Evolutionary conservation across 345 rosid genomes (phyloP).

Genomic region (Salix caprea): DNA sequence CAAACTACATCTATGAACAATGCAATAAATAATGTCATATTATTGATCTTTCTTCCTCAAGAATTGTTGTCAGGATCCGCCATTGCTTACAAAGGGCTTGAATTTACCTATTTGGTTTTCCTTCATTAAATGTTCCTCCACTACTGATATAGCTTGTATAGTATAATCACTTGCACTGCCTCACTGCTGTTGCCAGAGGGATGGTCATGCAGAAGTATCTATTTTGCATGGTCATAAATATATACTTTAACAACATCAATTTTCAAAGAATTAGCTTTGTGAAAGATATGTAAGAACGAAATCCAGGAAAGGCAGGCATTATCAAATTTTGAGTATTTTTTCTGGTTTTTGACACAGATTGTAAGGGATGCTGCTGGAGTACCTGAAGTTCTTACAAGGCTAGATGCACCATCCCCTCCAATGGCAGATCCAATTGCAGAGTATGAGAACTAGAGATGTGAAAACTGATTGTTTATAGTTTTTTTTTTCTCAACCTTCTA

Average conservation of each 20-base stretch:
- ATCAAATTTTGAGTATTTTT: not conserved
- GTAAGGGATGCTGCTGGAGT: conserved; percentile 64
- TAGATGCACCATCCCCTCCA: conserved; percentile 47
- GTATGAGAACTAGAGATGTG: conserved; percentile 55
- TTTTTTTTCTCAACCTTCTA: not conserved
- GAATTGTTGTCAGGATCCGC: no score
- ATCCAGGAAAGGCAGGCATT: not conserved
- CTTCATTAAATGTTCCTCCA: not conserved
- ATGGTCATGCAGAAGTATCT: not conserved
- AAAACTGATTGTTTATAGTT: not conserved
- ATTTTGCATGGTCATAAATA: not conserved
- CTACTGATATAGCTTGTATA: not conserved
- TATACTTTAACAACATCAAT: not conserved
- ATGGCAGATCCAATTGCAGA: conserved; percentile 38
- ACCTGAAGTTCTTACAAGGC: conserved; percentile 85
- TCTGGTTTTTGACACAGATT: conserved; percentile 42
- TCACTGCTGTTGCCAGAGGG: not conserved
- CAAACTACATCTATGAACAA: no score
- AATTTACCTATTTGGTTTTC: not conserved
- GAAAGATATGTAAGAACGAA: not conserved
- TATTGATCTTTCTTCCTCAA: no score
- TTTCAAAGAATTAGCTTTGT: not conserved
- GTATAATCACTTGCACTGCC: not conserved
- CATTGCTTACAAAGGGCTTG: no score
- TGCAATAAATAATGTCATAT: no score